A percentile compares a stretch with the other conserved stretches of the same genome.
Conservation (phyloP, 805 yeast genomes). For the Saccharomyces mikatae region DNA sequence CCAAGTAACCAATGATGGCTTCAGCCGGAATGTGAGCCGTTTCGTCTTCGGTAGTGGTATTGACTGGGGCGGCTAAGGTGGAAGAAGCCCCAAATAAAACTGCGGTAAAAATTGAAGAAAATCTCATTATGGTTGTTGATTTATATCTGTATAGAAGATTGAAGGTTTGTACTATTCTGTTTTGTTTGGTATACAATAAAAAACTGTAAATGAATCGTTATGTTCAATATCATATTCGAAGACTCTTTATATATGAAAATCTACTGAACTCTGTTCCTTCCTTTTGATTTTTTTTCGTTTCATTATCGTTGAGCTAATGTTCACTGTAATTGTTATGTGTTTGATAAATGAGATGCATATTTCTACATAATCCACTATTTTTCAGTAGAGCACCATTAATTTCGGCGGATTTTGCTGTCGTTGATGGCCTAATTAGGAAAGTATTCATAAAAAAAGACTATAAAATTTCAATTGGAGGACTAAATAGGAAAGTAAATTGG, state of each 20-base stretch:
- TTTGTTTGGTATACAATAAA: neutral
- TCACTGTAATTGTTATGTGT: neutral
- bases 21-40: conserved; percentile 10
- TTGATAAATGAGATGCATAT: neutral
- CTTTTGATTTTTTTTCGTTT: neutral
- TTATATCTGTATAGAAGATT: neutral
- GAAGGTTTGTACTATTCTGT: neutral
- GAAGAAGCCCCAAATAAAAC: neutral
- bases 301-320: neutral
- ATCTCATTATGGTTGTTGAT: neutral
- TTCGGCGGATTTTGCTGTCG: neutral
- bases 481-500: neutral
- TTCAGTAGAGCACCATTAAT: neutral
- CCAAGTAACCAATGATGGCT: conserved; percentile 12
- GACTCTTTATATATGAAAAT: neutral
- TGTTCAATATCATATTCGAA: neutral
- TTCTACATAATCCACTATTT: neutral
- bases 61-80: conserved; percentile 7
- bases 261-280: neutral
- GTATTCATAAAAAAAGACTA: neutral
- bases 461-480: neutral
- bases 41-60: neutral
- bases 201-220: neutral
- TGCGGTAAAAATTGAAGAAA: neutral
- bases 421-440: neutral